A percentile compares a stretch with the other conserved stretches of the same genome.
Conservation (phyloP, 768 basidiomycete genomes). For the Lentinula sp. region DNA sequence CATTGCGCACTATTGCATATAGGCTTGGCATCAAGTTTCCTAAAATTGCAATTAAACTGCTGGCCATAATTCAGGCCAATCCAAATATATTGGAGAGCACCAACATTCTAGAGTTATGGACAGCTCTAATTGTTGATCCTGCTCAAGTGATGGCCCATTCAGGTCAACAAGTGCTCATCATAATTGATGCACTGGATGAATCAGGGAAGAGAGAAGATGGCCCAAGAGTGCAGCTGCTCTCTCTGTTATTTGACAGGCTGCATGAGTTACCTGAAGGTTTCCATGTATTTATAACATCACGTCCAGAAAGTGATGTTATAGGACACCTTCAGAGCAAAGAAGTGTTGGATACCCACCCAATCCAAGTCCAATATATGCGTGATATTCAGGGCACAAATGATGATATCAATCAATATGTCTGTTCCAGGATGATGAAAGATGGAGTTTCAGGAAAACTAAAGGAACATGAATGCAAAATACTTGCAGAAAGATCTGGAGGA, state of each 20-base stretch:
- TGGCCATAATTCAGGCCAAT: background rate
- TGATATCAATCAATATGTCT: background rate
- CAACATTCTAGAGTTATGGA: background rate
- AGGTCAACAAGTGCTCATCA: background rate
- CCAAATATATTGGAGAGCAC: background rate
- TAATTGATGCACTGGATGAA: constrained; percentile 2
- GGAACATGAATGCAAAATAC: background rate
- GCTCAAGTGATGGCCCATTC: background rate
- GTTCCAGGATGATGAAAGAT: background rate
- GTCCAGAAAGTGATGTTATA: background rate
- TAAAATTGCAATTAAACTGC: background rate
- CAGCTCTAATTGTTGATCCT: background rate
- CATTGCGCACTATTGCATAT: no score
- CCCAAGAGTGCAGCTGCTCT: background rate
- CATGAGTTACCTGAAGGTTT: background rate
- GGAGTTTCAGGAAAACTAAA: background rate
- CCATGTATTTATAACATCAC: background rate
- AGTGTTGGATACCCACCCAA: background rate
- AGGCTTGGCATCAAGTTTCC: background rate
- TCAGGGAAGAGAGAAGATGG: background rate
- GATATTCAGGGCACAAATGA: background rate
- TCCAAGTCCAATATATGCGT: background rate
- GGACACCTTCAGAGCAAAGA: background rate
- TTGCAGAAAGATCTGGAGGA: background rate
- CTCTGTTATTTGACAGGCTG: background rate